These are phyloP conservation scores for Sporormia fimetaria DNA, from an alignment of 495 filamentous ascomycete species.

Conservation along the genomic window DNA sequence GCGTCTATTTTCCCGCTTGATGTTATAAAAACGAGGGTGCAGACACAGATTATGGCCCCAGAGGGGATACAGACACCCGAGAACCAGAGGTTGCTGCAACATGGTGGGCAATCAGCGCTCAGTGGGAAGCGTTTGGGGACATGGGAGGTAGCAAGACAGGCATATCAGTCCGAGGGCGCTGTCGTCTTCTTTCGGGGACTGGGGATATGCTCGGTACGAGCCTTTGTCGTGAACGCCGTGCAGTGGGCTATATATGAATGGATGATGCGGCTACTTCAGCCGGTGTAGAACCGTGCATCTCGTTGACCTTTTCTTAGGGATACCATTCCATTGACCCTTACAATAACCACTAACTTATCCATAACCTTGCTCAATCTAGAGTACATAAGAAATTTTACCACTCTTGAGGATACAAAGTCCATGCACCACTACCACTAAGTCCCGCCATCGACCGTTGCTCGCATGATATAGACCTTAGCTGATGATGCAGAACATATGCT, in stretches of 20 bases:
- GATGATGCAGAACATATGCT: too few relatives aligned
- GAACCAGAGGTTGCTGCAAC: slow-evolving; percentile 4
- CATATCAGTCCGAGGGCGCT: slow-evolving; percentile 53
- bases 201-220: slow-evolving; percentile 63
- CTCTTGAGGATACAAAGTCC: too few relatives aligned
- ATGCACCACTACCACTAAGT: neutral
- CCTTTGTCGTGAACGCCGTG: slow-evolving; percentile 72
- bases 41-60: slow-evolving; percentile 42
- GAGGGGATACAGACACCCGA: neutral
- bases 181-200: slow-evolving; percentile 67
- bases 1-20: slow-evolving; percentile 78
- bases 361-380: slow-evolving; percentile 9
- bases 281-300: slow-evolving; percentile 4
- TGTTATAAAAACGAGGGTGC: slow-evolving; percentile 78
- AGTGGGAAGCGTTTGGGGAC: slow-evolving; percentile 38
- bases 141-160: slow-evolving; percentile 48
- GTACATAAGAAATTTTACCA: slow-evolving; percentile 22
- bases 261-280: slow-evolving; percentile 44
- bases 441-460: too few relatives aligned
- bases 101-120: neutral
- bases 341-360: neutral
- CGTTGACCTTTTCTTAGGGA: neutral
- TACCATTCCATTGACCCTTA: neutral
- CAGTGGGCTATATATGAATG: slow-evolving; percentile 85
- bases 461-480: too few relatives aligned